Base-by-base conservation (phyloP, 768 basidiomycete genomes). In the Termitomyces sp. region DNA sequence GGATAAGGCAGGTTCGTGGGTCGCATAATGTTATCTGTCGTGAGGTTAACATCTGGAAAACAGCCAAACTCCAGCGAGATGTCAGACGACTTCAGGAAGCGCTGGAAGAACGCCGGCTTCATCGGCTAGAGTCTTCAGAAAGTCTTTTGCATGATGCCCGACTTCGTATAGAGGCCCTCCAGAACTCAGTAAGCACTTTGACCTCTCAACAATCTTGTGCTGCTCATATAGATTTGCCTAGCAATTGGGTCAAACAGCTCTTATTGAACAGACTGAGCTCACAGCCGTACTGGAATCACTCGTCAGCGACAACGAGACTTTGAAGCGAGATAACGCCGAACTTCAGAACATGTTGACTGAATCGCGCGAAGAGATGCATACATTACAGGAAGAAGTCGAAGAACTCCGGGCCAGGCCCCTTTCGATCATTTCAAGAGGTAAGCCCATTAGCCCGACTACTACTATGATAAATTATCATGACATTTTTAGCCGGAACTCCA, bases 241-340 rank as follows among this genome's bases (percentile, higher is more conserved):
- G 80, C 73, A 83, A 72, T 61, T 77, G 20, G 73, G 77, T 31
- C 69, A 74, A 54, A 72, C 80, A 38, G 75, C 78, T 14, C 70
- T 75, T 63, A 68, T 72, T 31, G 85, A 86, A 52, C 80, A 87
- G 57, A 72, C 81, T 15, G 89, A 91, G 67, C 74, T 92, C 17
- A 85, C 81, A 38, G 76, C 79, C 57, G 86, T 94, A 12, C 76
- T 97, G 14, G 92, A 94, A 70, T 86, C 88, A n/a, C 79, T 96
- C 36, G 93, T 95, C 8, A 84, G 86, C 38, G 91, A 92, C 67
- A 96, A 94, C 67, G 91, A 95, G 65, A 80, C 80, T 31, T 75
- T 96, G 56, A 92, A 91, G 72, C 86, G 84, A 20, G 92, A 94
- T 67, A 93, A 91, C 61, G 81, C 83, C 7, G 92, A 96, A 68